Conservation (phyloP, 169 alveolate genomes). For the Toxoplasma gondii region DNA sequence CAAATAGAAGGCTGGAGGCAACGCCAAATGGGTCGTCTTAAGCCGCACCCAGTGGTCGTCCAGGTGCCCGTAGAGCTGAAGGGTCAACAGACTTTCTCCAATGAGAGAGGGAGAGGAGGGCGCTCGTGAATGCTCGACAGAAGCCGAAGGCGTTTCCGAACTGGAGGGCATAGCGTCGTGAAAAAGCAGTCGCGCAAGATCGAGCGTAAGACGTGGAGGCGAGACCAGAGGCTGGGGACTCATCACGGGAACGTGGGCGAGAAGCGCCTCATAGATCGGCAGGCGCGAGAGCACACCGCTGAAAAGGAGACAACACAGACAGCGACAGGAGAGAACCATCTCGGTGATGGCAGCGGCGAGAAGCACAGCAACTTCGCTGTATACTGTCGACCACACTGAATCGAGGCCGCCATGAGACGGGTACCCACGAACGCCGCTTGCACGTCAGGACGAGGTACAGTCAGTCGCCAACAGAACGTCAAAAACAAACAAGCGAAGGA, state of each 20-base stretch:
- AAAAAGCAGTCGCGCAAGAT: neutral
- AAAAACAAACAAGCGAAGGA: too few relatives aligned
- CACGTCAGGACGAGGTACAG: too few relatives aligned
- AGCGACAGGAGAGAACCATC: neutral
- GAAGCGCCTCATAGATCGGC: slow-evolving; percentile 54
- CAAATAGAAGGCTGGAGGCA: slow-evolving; percentile 29
- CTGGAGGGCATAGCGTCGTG: too few relatives aligned
- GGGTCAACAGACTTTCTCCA: neutral
- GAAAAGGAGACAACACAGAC: neutral
- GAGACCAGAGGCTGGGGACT: neutral
- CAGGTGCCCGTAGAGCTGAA: slow-evolving; percentile 57
- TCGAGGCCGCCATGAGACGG: too few relatives aligned
- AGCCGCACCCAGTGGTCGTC: slow-evolving; percentile 60
- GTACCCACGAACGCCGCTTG: too few relatives aligned
- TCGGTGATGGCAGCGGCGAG: too few relatives aligned
- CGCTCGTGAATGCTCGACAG: too few relatives aligned
- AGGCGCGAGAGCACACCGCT: slow-evolving; percentile 19
- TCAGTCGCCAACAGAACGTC: too few relatives aligned
- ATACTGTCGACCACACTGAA: too few relatives aligned
- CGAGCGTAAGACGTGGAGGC: neutral
- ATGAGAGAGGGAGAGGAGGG: neutral
- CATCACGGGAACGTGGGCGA: slow-evolving; percentile 53
- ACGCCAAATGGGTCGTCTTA: slow-evolving; percentile 43
- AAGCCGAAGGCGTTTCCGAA: neutral
- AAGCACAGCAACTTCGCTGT: too few relatives aligned